Evolutionary conservation across 768 basidiomycete genomes (phyloP).

Genomic region (Hygrocybe coccinea): DNA sequence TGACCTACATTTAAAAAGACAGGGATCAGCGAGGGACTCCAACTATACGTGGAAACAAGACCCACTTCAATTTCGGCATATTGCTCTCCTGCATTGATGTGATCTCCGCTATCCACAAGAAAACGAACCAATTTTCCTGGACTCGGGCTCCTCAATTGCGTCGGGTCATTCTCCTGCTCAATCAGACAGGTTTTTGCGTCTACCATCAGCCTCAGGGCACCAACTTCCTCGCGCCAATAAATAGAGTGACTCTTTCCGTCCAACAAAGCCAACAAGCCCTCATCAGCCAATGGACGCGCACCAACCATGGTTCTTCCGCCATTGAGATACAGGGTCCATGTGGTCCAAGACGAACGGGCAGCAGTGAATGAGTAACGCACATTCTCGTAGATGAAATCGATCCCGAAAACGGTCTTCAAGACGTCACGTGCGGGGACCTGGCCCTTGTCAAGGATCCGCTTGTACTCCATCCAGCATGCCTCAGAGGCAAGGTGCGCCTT

Average conservation of each 20-base stretch:
- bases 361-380: conserved; percentile 93
- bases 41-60: conserved; percentile 2
- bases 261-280: conserved; percentile 85
- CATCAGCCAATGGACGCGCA: conserved; percentile 88
- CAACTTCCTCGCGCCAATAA: conserved; percentile 98
- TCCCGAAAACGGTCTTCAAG: conserved; percentile 91
- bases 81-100: conserved; percentile 92
- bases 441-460: conserved; percentile 93
- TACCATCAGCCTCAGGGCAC: conserved; percentile 85
- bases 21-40: conserved; percentile 4
- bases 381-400: conserved; percentile 98
- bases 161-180: conserved; percentile 99
- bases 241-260: conserved; percentile 95
- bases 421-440: conserved; percentile 94
- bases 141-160: conserved; percentile 90
- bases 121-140: conserved; percentile 95
- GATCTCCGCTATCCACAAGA: conserved; percentile 95
- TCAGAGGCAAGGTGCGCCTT: conserved; percentile 91
- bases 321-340: conserved; percentile 95
- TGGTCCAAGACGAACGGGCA: conserved; percentile 79
- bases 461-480: conserved; percentile 88
- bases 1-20: conserved; percentile 48
- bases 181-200: conserved; percentile 98
- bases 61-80: conserved; percentile 96
- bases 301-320: conserved; percentile 91